phyloP scores from a whole-genome alignment of 1,284 basidiomycete species.

The Ceratorhiza oryzae-sativae region DNA sequence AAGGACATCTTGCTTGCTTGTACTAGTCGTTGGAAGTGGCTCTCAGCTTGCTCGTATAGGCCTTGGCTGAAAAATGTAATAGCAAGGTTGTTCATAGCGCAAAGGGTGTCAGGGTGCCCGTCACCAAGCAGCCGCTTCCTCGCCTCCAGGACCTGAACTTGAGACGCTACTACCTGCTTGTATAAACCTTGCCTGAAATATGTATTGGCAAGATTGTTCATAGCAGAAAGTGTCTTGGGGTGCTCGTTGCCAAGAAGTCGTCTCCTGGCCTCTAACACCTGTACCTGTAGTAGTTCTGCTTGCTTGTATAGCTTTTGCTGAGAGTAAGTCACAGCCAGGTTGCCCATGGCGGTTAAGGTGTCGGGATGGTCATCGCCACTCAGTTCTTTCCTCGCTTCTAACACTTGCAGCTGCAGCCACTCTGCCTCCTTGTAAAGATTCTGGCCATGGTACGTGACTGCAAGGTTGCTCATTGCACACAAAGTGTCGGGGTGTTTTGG shows the following conservation, averaged over 20 bases:
- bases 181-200: not conserved
- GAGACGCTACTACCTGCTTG: not conserved
- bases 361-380: not conserved
- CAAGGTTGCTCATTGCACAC: not conserved
- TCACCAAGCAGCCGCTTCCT: not conserved
- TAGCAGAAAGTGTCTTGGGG: not conserved
- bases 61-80: conserved; percentile 3
- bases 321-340: not conserved
- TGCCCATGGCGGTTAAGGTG: not conserved
- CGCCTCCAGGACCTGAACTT: not conserved
- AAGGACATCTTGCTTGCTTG: not conserved
- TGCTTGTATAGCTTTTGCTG: not conserved
- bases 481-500: not conserved
- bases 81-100: conserved; percentile 5
- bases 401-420: not conserved
- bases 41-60: not conserved
- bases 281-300: not conserved
- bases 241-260: not conserved
- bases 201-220: not conserved
- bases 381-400: not conserved
- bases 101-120: conserved; percentile 15
- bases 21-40: not conserved
- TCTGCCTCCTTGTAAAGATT: not conserved
- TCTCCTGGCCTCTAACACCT: not conserved
- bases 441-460: not conserved